Base-by-base conservation (phyloP, 257 asterid genomes). In the Plectranthus barbatus region DNA sequence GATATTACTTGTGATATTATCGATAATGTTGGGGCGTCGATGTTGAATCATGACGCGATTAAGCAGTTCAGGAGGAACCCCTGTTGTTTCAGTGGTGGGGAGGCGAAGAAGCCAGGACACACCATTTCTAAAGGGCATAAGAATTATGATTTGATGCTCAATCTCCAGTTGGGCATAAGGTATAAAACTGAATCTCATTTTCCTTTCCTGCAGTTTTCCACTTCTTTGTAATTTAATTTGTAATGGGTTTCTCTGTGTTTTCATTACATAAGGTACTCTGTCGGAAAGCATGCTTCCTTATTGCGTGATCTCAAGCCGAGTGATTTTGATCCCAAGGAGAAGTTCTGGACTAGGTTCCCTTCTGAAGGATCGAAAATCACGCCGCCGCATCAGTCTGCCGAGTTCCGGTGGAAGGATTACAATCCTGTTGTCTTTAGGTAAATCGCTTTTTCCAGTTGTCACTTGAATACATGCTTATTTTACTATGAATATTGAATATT, bases 111-210 rank as follows among this genome's bases (percentile, higher is more conserved):
- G 61, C 93, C 97, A 0, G 97, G 99, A 33, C 80, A 72, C 62
- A 87, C 94, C 0, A 90, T 93, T 50, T 80, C 91, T 1, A 90
- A 86, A 72, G 99, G 97, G 74, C 99, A 93, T 70, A 93, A 87
- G 85, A 86, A 90, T 67, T 93, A 93, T 40, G 95, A 86, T 37
- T 79, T 93, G 73, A 93, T 93, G 97, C 97, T 93, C 45, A 93
- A 90, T 81, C 95, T 93, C 72, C 99, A 93, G 64, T 62, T 93
- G 86, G 99, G 99, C 24, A 93, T 90, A 45, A 83, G 99, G 99
- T 90, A 74, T 31, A 60, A 13, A 50, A 45, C 4, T 5, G 1
- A 42, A 42, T 0, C 18, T 14, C 48, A 42, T n/a, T n/a, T 42
- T n/a, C 48, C 5, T 42, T 42, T 42, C 19, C n/a, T 42, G 44